A percentile compares a stretch with the other conserved stretches of the same genome.
phyloP scores from a whole-genome alignment of 1,284 basidiomycete species.

The Trametes pubescens region DNA sequence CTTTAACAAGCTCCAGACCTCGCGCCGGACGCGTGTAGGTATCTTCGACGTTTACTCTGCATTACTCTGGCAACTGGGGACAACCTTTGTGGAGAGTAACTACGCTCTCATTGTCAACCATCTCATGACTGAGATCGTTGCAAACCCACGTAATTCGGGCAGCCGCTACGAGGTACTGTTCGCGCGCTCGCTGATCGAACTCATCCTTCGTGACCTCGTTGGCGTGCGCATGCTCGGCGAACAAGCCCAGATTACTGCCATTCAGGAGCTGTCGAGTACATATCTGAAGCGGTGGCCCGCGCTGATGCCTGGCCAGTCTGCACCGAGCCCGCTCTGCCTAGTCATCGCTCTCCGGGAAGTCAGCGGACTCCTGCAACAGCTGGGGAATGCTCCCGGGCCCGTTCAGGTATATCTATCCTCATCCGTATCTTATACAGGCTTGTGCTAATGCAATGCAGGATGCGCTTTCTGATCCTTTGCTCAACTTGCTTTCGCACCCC shows the following conservation, averaged over 20 bases:
- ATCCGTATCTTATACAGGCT: not conserved
- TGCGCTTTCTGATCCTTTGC: constrained; percentile 85
- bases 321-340: constrained; percentile 77
- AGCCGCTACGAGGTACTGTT: constrained; percentile 81
- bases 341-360: constrained; percentile 86
- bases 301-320: constrained; percentile 85
- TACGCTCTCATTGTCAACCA: constrained; percentile 85
- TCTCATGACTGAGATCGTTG: constrained; percentile 80
- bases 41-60: constrained; percentile 92
- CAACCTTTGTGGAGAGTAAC: constrained; percentile 83
- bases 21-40: constrained; percentile 81
- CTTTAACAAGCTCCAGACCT: constrained; percentile 78
- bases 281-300: constrained; percentile 94
- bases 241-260: constrained; percentile 91
- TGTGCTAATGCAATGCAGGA: constrained; percentile 59
- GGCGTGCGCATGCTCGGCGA: constrained; percentile 91
- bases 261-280: constrained; percentile 82
- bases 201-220: constrained; percentile 87
- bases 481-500: constrained; percentile 88
- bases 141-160: constrained; percentile 58
- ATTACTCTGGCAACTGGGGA: constrained; percentile 79
- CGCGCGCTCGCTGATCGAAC: constrained; percentile 76
- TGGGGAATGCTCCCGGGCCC: constrained; percentile 91
- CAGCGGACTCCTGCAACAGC: constrained; percentile 85
- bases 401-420: constrained; percentile 68